Percentiles rank a stretch among this genome's conserved stretches.
Conservation (phyloP, 2,329 filamentous ascomycete species). For the Chaetomium sp. region DNA sequence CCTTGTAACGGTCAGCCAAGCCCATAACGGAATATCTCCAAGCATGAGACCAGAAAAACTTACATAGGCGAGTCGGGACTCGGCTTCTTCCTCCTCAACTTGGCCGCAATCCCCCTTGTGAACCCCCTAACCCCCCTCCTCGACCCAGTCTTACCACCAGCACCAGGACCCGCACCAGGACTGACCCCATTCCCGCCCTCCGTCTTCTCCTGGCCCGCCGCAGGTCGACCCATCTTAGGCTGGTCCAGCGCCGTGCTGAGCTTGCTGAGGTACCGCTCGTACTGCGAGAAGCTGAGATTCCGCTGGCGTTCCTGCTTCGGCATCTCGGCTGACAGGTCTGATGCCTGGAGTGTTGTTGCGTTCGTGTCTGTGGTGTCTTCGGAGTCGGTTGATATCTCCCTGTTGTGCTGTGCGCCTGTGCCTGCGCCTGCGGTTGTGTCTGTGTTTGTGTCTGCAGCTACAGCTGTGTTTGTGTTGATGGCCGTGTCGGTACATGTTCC, state of each 20-base stretch:
- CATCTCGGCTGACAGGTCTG: conserved; percentile 19
- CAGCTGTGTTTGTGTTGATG: no score
- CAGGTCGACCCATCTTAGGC: conserved; percentile 29
- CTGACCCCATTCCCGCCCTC: conserved; percentile 17
- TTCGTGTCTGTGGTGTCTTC: conserved; percentile 33
- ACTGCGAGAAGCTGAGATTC: conserved; percentile 42
- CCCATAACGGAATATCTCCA: background rate
- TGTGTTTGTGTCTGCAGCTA: no score
- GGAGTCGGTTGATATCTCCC: conserved; percentile 39
- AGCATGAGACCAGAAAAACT: conserved; percentile 7
- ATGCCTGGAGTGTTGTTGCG: conserved; percentile 38
- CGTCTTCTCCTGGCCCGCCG: conserved; percentile 18
- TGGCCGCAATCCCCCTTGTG: conserved; percentile 38
- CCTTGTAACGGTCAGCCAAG: conserved; percentile 29
- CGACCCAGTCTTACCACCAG: conserved; percentile 40
- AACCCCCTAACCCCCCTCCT: conserved; percentile 41
- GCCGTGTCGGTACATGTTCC: no score
- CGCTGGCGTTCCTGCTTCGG: conserved; percentile 31
- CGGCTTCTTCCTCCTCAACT: conserved; percentile 32
- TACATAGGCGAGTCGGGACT: conserved; percentile 26
- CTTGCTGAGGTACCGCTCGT: conserved; percentile 45
- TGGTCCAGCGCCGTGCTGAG: conserved; percentile 39
- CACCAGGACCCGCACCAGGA: conserved; percentile 22
- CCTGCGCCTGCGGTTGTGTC: no score
- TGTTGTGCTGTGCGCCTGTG: conserved; percentile 30